A percentile compares a stretch with the other conserved stretches of the same genome.
phyloP scores from a whole-genome alignment of 176 grass and related monocot species.

The Lolium perenne region DNA sequence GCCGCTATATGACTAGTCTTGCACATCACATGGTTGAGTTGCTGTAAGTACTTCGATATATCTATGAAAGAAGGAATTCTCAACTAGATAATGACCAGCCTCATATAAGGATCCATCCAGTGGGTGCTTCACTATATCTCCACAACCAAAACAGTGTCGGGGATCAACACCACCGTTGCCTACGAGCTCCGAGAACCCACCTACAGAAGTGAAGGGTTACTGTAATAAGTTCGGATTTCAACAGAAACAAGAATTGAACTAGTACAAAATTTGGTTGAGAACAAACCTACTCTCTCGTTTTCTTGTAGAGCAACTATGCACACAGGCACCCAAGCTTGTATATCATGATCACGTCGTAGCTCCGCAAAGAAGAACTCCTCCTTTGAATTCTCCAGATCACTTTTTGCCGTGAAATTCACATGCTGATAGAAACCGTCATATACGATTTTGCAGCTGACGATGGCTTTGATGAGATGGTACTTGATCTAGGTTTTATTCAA shows the following conservation, averaged over 20 bases:
- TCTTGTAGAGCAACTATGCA: neutral
- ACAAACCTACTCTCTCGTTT: neutral
- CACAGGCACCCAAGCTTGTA: neutral
- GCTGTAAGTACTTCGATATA: neutral
- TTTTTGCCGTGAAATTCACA: neutral
- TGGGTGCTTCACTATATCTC: neutral
- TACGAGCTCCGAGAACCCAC: neutral
- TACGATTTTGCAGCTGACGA: neutral
- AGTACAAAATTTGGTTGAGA: neutral
- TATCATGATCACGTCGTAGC: neutral
- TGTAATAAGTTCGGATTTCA: neutral
- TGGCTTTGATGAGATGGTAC: neutral
- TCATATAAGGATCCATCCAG: neutral
- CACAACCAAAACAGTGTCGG: neutral
- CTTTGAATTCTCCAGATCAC: neutral
- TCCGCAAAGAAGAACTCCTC: slow-evolving; percentile 1
- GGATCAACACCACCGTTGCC: neutral
- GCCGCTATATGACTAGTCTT: neutral
- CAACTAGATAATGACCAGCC: neutral
- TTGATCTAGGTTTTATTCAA: neutral
- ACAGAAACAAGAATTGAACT: neutral
- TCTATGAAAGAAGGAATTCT: neutral
- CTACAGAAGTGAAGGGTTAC: neutral
- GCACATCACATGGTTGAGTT: neutral
- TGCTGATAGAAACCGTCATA: neutral